Base-by-base conservation (phyloP, 306 rosid genomes). In the Ormosia emarginata region DNA sequence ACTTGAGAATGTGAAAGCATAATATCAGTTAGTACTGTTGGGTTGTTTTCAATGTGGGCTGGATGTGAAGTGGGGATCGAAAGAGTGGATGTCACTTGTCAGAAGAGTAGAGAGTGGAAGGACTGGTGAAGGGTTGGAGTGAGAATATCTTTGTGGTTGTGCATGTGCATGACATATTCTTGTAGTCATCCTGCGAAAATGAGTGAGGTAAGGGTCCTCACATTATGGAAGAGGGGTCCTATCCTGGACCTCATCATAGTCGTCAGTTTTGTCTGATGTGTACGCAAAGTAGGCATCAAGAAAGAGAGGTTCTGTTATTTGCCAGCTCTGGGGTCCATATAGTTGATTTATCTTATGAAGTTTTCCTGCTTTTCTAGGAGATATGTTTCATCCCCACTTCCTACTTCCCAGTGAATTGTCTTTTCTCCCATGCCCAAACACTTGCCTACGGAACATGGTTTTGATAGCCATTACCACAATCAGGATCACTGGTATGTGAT, bases 21-120 rank as follows among this genome's bases (percentile, higher is more conserved):
- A 12, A 14, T 5, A 61, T 52, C 5, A 58, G 57, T 50, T 47
- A 59, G 47, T 24, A 74, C 2, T 71, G 89, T 68, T 58, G 55
- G 79, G 91, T 90, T 84, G 88, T 88, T 88, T 79, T 88, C 94
- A 72, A 67, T 18, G 80, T 84, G 89, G 84, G 89, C 82, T 81
- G 83, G 71, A 66, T 29, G 80, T 83, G 46, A 64, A 83, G 76
- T 83, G 75, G 67, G 13, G 58, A 10, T 61, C 7, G 6, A 69
- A 65, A 67, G 70, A 77, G 85, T 72, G 82, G 79, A 78, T 41
- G 61, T 81, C 84, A 55, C 71, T 43, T 78, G 65, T 83, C 80
- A 78, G 32, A 5, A 63, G 86, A 74, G 67, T 15, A 5, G 34
- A 41, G 73, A n/a, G 66, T 14, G 40, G 12, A 53, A 40, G 6